phyloP scores from a whole-genome alignment of 1,284 basidiomycete species.

The Bondarzewia mesenterica region DNA sequence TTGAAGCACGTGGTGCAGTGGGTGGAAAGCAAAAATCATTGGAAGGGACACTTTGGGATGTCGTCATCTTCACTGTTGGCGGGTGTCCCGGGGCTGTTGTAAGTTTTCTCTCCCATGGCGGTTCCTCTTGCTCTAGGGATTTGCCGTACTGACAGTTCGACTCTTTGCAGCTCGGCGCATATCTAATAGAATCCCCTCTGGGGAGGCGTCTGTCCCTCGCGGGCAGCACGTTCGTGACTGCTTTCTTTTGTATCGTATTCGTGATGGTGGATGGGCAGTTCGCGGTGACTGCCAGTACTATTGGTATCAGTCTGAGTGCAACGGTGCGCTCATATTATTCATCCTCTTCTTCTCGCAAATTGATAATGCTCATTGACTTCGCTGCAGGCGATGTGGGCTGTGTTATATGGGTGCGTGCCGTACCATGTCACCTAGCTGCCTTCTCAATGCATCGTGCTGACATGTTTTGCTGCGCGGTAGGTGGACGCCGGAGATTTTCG shows the following conservation, averaged over 20 bases:
- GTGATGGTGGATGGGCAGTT: constrained; percentile 51
- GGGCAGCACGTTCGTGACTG: constrained; percentile 75
- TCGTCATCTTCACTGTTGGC: constrained; percentile 76
- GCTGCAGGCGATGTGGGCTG: constrained; percentile 81
- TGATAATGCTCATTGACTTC: neutral
- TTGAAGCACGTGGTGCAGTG: constrained; percentile 50
- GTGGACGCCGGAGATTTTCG: constrained; percentile 90
- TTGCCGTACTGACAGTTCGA: neutral
- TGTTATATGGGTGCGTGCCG: constrained; percentile 69
- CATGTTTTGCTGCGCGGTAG: too few species aligned
- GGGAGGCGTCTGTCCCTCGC: constrained; percentile 79
- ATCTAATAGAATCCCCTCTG: constrained; percentile 72
- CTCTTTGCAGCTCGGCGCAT: constrained; percentile 71
- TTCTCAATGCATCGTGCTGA: too few species aligned
- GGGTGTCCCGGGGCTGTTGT: constrained; percentile 85
- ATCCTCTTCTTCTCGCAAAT: neutral
- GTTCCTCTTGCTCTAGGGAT: neutral
- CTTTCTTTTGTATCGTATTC: constrained; percentile 72
- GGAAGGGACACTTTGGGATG: constrained; percentile 69
- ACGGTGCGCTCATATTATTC: constrained; percentile 44
- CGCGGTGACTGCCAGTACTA: constrained; percentile 69
- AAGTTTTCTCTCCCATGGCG: constrained; percentile 21
- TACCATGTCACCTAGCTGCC: too few species aligned
- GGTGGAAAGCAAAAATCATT: constrained; percentile 32
- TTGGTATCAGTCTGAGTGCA: constrained; percentile 75